phyloP scores from a whole-genome alignment of 805 yeast species.

The Metschnikowia amazonensis region DNA sequence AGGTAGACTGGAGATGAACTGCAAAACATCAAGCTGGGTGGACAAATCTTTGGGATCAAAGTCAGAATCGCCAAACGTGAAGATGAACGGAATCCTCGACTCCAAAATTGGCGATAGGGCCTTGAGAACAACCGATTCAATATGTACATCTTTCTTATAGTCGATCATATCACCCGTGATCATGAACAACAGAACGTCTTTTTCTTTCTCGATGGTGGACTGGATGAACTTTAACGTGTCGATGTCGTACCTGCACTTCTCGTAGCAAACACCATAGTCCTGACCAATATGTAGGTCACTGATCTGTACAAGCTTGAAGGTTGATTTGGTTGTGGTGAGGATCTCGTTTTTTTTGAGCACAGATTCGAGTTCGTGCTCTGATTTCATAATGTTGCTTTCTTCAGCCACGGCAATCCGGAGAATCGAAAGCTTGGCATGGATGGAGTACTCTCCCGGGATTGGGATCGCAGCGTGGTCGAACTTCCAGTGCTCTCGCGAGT shows the following conservation, averaged over 20 bases:
- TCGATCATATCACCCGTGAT: conserved; percentile 42
- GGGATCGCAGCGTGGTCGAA: conserved; percentile 17
- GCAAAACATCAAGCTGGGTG: conserved; percentile 19
- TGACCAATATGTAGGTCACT: conserved; percentile 40
- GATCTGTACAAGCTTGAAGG: conserved; percentile 35
- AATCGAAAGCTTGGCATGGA: conserved; percentile 22
- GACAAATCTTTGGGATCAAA: conserved; percentile 7
- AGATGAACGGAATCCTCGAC: conserved; percentile 29
- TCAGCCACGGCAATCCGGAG: conserved; percentile 19
- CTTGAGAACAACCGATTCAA: conserved; percentile 29
- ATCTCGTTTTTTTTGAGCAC: conserved; percentile 17
- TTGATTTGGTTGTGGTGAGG: conserved; percentile 16
- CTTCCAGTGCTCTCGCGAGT: conserved; percentile 25
- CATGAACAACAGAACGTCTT: conserved; percentile 32
- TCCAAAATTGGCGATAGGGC: conserved; percentile 31
- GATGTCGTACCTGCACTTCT: conserved; percentile 26
- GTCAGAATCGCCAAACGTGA: conserved; percentile 41
- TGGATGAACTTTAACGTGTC: conserved; percentile 31
- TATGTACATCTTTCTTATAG: conserved; percentile 22
- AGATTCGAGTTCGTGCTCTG: conserved; percentile 14
- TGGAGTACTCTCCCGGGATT: conserved; percentile 15
- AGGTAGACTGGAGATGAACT: conserved; percentile 33
- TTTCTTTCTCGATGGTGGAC: conserved; percentile 24
- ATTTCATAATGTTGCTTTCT: conserved; percentile 11
- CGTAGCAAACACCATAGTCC: conserved; percentile 22